phyloP scores from a whole-genome alignment of 2,329 filamentous ascomycete genomes.

The Chrysoporthe puriensis region DNA sequence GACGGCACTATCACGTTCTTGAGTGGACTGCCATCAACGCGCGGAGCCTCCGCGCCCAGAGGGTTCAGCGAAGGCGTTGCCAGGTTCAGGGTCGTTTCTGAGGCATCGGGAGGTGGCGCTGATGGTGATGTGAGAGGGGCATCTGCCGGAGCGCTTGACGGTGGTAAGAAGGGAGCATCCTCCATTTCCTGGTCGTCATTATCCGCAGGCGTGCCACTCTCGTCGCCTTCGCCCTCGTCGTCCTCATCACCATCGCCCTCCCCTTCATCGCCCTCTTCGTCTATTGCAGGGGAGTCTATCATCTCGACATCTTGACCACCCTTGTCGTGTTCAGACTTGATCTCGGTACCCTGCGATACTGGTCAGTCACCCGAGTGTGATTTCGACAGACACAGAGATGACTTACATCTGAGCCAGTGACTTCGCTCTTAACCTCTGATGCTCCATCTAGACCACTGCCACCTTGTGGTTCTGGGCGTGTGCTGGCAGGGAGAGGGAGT shows the following conservation, averaged over 20 bases:
- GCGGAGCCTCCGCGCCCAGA: conserved; percentile 36
- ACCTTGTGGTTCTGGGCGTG: conserved; percentile 39
- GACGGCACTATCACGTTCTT: conserved; percentile 56
- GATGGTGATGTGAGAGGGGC: conserved; percentile 38
- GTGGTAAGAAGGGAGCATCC: conserved; percentile 29
- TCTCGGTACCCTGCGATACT: conserved; percentile 42
- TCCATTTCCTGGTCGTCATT: conserved; percentile 35
- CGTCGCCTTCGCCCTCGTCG: conserved; percentile 52
- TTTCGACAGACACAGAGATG: conserved; percentile 3
- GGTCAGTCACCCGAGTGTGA: conserved; percentile 29
- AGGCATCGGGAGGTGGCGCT: conserved; percentile 35
- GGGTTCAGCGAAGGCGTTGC: conserved; percentile 33
- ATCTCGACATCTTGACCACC: conserved; percentile 55
- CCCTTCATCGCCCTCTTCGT: conserved; percentile 51
- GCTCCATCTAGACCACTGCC: conserved; percentile 44
- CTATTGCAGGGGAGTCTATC: conserved; percentile 54
- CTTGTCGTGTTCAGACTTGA: conserved; percentile 49
- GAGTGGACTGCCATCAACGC: conserved; percentile 54
- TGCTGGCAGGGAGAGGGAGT: conserved; percentile 40
- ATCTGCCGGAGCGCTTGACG: conserved; percentile 12
- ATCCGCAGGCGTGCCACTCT: conserved; percentile 40
- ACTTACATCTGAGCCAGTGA: conserved; percentile 45
- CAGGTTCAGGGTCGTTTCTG: conserved; percentile 40
- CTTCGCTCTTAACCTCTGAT: conserved; percentile 44
- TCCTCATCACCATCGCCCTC: conserved; percentile 53